phyloP scores from a whole-genome alignment of 352 stramenopile genomes.

The Phytophthora citricola region DNA sequence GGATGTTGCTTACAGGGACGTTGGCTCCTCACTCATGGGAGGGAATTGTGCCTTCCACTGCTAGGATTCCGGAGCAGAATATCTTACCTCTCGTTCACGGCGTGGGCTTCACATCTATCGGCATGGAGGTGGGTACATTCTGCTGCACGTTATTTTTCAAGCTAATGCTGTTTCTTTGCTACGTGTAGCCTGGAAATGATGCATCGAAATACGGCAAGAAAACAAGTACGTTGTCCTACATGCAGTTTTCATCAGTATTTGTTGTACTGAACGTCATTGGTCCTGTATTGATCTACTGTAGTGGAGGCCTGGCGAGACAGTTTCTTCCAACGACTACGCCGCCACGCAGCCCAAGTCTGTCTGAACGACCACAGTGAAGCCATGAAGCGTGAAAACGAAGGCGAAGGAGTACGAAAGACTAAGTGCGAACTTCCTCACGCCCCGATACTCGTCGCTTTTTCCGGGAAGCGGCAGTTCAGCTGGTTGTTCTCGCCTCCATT shows the following conservation, averaged over 20 bases:
- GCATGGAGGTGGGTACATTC: slow-evolving; percentile 61
- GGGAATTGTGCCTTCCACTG: slow-evolving; percentile 63
- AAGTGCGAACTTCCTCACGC: slow-evolving; percentile 54
- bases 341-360: slow-evolving; percentile 65
- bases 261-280: not conserved
- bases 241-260: not conserved
- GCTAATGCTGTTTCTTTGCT: slow-evolving; percentile 13
- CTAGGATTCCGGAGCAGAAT: slow-evolving; percentile 79
- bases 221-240: slow-evolving; percentile 51
- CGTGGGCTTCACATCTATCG: slow-evolving; percentile 86
- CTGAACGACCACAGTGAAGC: slow-evolving; percentile 36
- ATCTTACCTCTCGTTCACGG: slow-evolving; percentile 64
- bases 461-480: slow-evolving; percentile 88
- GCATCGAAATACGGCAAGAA: slow-evolving; percentile 76
- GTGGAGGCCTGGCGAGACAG: slow-evolving; percentile 67
- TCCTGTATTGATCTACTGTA: slow-evolving; percentile 22
- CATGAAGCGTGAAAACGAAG: slow-evolving; percentile 14
- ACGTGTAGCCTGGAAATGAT: slow-evolving; percentile 78
- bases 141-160: not conserved
- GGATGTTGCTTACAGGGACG: slow-evolving; percentile 81
- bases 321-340: slow-evolving; percentile 67
- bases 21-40: slow-evolving; percentile 61
- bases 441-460: slow-evolving; percentile 85
- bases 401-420: not conserved
- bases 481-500: slow-evolving; percentile 80